These are phyloP conservation scores for Boletus subcaerulescens DNA, from an alignment of 768 basidiomycete species.

Conservation along the genomic window DNA sequence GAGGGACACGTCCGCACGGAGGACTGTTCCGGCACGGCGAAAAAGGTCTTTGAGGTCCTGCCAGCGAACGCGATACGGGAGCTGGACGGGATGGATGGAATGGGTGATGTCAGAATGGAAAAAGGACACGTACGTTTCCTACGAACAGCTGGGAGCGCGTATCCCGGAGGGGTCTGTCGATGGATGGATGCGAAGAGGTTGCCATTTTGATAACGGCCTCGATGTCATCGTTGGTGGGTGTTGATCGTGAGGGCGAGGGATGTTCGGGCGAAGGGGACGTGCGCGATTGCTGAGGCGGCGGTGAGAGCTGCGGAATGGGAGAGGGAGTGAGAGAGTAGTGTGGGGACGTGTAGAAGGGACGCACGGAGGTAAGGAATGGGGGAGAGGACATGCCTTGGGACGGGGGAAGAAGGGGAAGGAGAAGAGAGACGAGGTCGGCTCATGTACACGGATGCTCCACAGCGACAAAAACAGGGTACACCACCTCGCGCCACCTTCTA, in stretches of 20 bases:
- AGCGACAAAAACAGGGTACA: conserved; percentile 35
- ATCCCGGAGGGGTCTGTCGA: conserved; percentile 62
- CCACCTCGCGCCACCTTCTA: conserved; percentile 29
- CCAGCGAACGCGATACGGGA: conserved; percentile 97
- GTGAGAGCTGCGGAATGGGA: conserved; percentile 11
- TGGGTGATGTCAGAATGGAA: neutral
- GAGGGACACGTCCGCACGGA: conserved; percentile 74
- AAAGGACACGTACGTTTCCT: conserved; percentile 70
- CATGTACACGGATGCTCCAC: conserved; percentile 34
- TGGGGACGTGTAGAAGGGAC: neutral
- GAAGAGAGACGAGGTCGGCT: conserved; percentile 12
- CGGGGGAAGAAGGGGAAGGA: neutral
- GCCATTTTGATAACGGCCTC: conserved; percentile 91
- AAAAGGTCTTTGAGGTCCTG: conserved; percentile 99
- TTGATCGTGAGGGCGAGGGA: conserved; percentile 8
- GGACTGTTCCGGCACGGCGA: conserved; percentile 87
- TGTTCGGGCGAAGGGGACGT: conserved; percentile 6
- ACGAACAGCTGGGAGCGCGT: conserved; percentile 95
- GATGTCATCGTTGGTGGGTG: conserved; percentile 78
- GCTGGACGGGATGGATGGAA: conserved; percentile 42
- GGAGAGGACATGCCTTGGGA: conserved; percentile 16
- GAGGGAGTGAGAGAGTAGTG: neutral
- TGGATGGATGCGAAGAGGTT: conserved; percentile 61
- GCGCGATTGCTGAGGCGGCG: neutral
- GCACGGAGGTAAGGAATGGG: conserved; percentile 1